Percentiles rank a stretch among this genome's conserved stretches.
phyloP scores from a whole-genome alignment of 306 rosid species.

The Quercus mongolica region DNA sequence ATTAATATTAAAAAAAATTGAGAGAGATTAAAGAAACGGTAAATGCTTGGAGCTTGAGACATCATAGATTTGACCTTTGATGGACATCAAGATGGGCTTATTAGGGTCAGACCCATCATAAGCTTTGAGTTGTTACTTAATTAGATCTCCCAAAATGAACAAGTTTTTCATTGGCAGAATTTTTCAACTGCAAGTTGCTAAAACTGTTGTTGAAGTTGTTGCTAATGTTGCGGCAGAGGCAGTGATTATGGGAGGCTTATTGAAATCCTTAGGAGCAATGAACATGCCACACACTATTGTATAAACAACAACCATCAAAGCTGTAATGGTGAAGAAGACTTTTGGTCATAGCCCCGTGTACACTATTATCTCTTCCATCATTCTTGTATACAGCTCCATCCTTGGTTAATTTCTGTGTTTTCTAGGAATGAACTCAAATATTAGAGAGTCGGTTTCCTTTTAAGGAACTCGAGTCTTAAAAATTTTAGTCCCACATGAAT shows the following conservation, averaged over 20 bases:
- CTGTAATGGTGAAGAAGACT: constrained; percentile 68
- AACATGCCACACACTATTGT: constrained; percentile 57
- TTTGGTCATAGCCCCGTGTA: constrained; percentile 67
- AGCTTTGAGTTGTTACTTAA: constrained; percentile 46
- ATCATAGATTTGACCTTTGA: constrained; percentile 74
- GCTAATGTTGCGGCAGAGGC: neutral
- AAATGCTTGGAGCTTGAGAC: constrained; percentile 66
- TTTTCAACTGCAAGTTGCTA: constrained; percentile 8
- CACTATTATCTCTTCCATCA: constrained; percentile 50
- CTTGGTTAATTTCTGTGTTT: no score
- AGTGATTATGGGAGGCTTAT: constrained; percentile 54
- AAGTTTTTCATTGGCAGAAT: neutral
- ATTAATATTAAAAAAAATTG: no score
- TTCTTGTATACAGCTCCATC: constrained; percentile 18
- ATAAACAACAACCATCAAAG: constrained; percentile 59
- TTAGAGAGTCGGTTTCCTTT: no score
- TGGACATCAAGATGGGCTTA: constrained; percentile 63
- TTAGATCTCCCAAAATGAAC: constrained; percentile 57
- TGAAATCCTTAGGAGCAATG: constrained; percentile 71
- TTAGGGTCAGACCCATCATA: constrained; percentile 64
- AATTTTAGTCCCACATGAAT: no score
- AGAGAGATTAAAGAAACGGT: no score
- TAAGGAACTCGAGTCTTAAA: no score
- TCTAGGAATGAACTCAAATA: neutral
- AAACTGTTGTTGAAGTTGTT: neutral